Conservation (phyloP, 148 eudicot species). For the Polygonum aviculare region DNA sequence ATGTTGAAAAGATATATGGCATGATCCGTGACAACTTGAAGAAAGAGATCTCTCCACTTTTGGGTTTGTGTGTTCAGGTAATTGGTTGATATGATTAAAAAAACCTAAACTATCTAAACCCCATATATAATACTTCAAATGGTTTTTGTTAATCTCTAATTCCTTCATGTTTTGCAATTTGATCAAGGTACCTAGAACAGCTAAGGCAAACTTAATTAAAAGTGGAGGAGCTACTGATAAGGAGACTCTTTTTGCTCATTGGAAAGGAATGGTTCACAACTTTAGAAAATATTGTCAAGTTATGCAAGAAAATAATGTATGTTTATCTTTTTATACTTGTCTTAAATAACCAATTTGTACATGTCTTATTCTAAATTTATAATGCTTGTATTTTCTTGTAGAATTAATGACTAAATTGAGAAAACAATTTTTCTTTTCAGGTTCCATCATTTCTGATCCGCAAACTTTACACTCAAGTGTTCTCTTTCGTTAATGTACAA, state of each 20-base stretch:
- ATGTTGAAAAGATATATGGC: constrained; percentile 90
- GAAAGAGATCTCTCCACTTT: constrained; percentile 75
- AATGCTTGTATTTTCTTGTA: background rate
- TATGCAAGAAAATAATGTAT: constrained; percentile 36
- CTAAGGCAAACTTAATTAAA: constrained; percentile 3
- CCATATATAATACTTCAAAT: background rate
- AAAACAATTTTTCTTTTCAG: constrained; percentile 24
- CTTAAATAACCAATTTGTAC: background rate
- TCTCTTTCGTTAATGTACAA: constrained; percentile 86
- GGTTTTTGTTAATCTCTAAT: background rate
- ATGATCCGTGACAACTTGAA: constrained; percentile 86
- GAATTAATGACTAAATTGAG: background rate
- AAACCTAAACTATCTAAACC: background rate
- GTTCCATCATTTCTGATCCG: constrained; percentile 81
- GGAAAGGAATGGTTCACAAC: constrained; percentile 84
- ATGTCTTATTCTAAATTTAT: background rate
- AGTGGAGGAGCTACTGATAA: constrained; percentile 52
- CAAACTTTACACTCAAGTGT: constrained; percentile 74
- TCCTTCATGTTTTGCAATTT: background rate
- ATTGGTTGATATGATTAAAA: background rate
- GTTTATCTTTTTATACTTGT: background rate
- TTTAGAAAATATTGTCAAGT: constrained; percentile 34
- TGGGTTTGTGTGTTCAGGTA: constrained; percentile 91
- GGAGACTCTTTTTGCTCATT: constrained; percentile 57
- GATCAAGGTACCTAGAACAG: constrained; percentile 5